Evolutionary conservation across 2,329 filamentous ascomycete genomes (phyloP).

Genomic region (Corynespora cassiicola): DNA sequence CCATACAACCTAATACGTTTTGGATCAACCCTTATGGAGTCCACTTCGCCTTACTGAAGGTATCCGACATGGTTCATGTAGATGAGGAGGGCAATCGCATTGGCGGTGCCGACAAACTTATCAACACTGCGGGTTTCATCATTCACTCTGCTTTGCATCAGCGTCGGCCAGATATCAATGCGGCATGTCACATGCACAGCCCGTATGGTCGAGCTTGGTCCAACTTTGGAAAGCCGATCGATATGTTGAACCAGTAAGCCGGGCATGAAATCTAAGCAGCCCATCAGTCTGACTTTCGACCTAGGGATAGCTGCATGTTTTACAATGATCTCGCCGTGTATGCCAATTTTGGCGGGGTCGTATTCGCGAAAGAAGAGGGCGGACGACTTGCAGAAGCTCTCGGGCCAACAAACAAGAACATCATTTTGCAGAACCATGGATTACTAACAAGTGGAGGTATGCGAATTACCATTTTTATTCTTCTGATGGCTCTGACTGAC

Average conservation of each 20-base stretch:
- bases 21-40: slow-evolving; percentile 52
- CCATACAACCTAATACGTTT: slow-evolving; percentile 43
- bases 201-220: slow-evolving; percentile 54
- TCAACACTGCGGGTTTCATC: slow-evolving; percentile 56
- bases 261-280: no score
- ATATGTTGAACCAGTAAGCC: slow-evolving; percentile 55
- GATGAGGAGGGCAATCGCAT: slow-evolving; percentile 52
- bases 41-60: slow-evolving; percentile 52
- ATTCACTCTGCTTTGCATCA: slow-evolving; percentile 53
- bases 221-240: slow-evolving; percentile 49
- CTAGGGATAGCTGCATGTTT: slow-evolving; percentile 52
- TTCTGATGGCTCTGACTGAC: no score
- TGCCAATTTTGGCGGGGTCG: slow-evolving; percentile 54
- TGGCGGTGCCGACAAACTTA: slow-evolving; percentile 44
- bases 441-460: slow-evolving; percentile 52
- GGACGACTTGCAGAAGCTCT: slow-evolving; percentile 49
- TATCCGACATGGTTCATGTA: slow-evolving; percentile 55
- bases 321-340: slow-evolving; percentile 46
- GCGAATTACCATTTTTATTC: no score
- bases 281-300: no score
- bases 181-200: slow-evolving; percentile 54
- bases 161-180: slow-evolving; percentile 52
- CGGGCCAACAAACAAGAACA: slow-evolving; percentile 46
- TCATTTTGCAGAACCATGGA: slow-evolving; percentile 54
- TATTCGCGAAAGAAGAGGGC: slow-evolving; percentile 54